Base-by-base conservation (phyloP, 2,329 filamentous ascomycete genomes). In the Colletotrichum simmondsii region DNA sequence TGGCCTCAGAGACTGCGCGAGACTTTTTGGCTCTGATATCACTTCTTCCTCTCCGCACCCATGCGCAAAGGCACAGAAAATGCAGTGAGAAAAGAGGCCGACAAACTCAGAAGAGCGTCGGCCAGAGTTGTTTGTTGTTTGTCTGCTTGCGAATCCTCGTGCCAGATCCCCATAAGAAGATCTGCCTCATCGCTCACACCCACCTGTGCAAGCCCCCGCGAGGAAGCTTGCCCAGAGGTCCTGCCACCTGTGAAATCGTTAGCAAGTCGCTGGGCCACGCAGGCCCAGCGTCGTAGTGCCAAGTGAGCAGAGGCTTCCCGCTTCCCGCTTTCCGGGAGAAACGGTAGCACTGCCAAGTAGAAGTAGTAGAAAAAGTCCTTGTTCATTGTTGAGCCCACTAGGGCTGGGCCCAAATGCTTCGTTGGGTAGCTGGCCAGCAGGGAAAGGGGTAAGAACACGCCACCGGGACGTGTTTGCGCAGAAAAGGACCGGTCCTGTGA, bases 31-130 rank as follows among this genome's bases (percentile, higher is more conserved):
- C n/a, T n/a, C n/a, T n/a, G n/a, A n/a, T n/a, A n/a, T n/a, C n/a
- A n/a, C 35, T 19, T 53, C 12, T 52, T 30, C 86, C 88, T 88
- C 88, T 85, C 87, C 84, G 76, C 87, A 84, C 77, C 86, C 81
- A 79, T 81, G 80, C 87, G 68, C 81, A 72, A 11, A 83, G 84
- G 86, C 84, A 81, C 77, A 79, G 81, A 11, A 56, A 77, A 75
- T 82, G 85, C 82, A 87, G 86, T 87, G 88, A 89, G 87, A 86
- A 88, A 88, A 87, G 81, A 78, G 76, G 35, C 76, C 74, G 76
- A 77, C 75, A 75, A 49, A 49, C 76, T 78, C 77, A 72, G 68
- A 74, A 57, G 72, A 61, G 37, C 61, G 65, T 74, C 68, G 68
- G 64, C 63, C 52, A 71, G 26, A 56, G 65, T 66, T 52, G 28